A percentile compares a stretch with the other conserved stretches of the same genome.
These are phyloP conservation scores for Naganishia albida DNA, from an alignment of 1,284 basidiomycete genomes.

Conservation along the genomic window DNA sequence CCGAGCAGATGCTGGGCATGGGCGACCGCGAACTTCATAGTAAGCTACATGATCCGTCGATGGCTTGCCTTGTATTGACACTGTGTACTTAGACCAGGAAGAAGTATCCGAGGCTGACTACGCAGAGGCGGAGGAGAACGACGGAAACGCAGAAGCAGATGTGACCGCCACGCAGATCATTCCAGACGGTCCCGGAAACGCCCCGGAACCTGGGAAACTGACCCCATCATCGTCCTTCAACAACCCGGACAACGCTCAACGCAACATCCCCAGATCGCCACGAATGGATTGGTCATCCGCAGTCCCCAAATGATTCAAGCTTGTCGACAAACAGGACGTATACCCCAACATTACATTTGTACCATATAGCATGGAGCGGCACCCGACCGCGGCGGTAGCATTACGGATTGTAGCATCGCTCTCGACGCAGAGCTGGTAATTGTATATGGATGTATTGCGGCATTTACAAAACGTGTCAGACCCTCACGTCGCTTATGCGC, in stretches of 20 bases:
- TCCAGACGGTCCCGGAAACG: not conserved
- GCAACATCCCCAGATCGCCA: conserved; percentile 28
- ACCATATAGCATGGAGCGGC: conserved; percentile 17
- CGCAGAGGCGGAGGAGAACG: conserved; percentile 5
- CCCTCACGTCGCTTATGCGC: not conserved
- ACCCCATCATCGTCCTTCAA: conserved; percentile 16
- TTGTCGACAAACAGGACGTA: not conserved
- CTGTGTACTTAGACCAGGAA: conserved; percentile 12
- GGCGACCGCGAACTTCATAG: conserved; percentile 49
- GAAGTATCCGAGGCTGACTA: conserved; percentile 28
- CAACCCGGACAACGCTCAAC: not conserved
- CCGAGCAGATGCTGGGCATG: conserved; percentile 49
- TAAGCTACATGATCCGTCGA: conserved; percentile 2
- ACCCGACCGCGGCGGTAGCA: not conserved
- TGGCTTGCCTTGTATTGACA: not conserved
- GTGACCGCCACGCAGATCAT: conserved; percentile 7
- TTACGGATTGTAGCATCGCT: conserved; percentile 10
- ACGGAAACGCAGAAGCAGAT: conserved; percentile 6
- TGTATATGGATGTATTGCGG: conserved; percentile 7
- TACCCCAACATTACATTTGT: conserved; percentile 8
- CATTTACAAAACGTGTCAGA: not conserved
- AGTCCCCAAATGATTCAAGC: not conserved
- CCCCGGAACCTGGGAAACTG: not conserved
- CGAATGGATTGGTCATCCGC: conserved; percentile 18
- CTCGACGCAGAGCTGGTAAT: conserved; percentile 10